Percentiles rank a stretch among this genome's conserved stretches.
Evolutionary conservation across 352 stramenopile genomes (phyloP).

Genomic region (Elongisporangium undulatum): DNA sequence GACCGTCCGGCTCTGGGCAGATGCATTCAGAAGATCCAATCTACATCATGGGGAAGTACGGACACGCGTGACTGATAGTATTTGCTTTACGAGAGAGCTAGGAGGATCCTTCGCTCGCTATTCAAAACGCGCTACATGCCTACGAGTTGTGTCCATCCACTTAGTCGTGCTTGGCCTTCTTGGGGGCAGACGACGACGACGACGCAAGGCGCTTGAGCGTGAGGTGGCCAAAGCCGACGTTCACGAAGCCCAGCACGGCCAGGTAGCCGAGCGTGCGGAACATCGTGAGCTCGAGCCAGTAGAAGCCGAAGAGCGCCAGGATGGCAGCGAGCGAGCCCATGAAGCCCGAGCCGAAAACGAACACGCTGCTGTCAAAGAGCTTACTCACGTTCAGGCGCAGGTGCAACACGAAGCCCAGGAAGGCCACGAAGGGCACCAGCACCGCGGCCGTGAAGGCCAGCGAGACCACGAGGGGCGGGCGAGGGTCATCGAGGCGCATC

Average conservation of each 20-base stretch:
- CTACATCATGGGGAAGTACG: neutral
- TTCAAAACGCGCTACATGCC: neutral
- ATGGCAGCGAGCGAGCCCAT: constrained; percentile 66
- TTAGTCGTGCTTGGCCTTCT: constrained; percentile 66
- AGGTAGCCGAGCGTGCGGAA: constrained; percentile 79
- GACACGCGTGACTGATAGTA: neutral
- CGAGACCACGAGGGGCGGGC: constrained; percentile 61
- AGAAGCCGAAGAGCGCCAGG: constrained; percentile 75
- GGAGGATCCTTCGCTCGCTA: neutral
- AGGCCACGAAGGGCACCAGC: constrained; percentile 47
- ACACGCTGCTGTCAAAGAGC: constrained; percentile 56
- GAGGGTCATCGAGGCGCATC: constrained; percentile 72
- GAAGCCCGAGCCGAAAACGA: constrained; percentile 73
- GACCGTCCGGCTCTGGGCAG: neutral
- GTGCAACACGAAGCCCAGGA: constrained; percentile 58
- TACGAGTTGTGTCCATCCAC: neutral
- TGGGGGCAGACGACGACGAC: constrained; percentile 11
- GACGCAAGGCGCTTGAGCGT: constrained; percentile 74
- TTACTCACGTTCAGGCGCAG: constrained; percentile 63
- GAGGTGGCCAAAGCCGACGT: constrained; percentile 64
- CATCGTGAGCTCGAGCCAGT: constrained; percentile 90
- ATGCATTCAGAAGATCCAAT: no score
- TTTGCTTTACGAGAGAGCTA: neutral
- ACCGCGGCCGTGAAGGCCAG: constrained; percentile 65
- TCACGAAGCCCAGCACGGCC: constrained; percentile 46